Evolutionary conservation across 495 filamentous ascomycete genomes (phyloP).

Genomic region (Friedmanniomyces simplex): DNA sequence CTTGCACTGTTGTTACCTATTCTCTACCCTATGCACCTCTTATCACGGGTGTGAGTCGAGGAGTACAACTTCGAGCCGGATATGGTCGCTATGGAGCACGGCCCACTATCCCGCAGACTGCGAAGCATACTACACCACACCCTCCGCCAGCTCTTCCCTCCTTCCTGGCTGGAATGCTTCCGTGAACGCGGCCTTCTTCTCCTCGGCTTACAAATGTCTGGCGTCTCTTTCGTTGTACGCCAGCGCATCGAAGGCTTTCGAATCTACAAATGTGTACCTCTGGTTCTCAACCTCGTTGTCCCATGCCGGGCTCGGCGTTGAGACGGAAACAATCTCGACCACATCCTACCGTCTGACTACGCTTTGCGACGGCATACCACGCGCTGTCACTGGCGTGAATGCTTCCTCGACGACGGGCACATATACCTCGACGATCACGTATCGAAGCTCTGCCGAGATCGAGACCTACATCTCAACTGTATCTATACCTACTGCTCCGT

Average conservation of each 20-base stretch:
- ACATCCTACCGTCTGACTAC: not conserved
- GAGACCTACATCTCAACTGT: not conserved
- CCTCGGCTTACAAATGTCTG: not conserved
- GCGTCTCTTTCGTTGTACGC: not conserved
- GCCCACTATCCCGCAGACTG: not conserved
- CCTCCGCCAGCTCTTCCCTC: not conserved
- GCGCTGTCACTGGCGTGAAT: not conserved
- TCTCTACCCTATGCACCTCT: too few relatives aligned
- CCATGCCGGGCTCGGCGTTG: too few relatives aligned
- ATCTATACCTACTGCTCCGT: not conserved
- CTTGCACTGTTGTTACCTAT: too few relatives aligned
- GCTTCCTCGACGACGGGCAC: not conserved
- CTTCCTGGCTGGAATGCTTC: not conserved
- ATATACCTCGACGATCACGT: not conserved
- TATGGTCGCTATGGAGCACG: not conserved
- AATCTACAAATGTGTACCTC: too few relatives aligned
- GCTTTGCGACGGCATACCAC: not conserved
- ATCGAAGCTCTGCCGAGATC: not conserved
- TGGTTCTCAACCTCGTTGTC: too few relatives aligned
- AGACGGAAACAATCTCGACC: not conserved
- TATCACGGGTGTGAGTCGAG: too few relatives aligned
- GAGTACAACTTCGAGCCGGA: not conserved
- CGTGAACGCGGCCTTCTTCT: not conserved
- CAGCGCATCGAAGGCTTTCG: not conserved
- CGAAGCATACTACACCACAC: not conserved